Evolutionary conservation across 768 basidiomycete genomes (phyloP), one percentile per base, ranked within the genome.

Genomic region (Trametes villosa): DNA sequence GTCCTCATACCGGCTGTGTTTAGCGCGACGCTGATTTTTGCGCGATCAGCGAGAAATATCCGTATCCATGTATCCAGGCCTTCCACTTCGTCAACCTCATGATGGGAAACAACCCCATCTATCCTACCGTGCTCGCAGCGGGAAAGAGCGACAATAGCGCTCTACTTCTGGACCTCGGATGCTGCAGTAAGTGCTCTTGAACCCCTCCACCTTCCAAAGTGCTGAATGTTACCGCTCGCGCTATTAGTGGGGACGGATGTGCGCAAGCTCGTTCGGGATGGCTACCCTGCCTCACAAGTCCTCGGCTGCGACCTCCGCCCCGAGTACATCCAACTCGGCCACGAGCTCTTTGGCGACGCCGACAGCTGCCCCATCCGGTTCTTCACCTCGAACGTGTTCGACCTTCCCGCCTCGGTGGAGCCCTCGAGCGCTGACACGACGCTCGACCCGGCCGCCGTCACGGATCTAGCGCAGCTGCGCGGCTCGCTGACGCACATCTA

Each of bases 201-300:
- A 34, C 3, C 15, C 8, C 20, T 20, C 33, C 29, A 15, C 12
- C n/a, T 8, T 15, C n/a, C n/a, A n/a, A n/a, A 4, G 40, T 27
- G 22, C 47, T 44, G 3, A 41, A 12, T 4, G 18, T 7, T 8
- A 7, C 9, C 22, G 18, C 7, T 15, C 22, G 31, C 48, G n/a
- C 41, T 18, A 13, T 2, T 51, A 76, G 74, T 76, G 71, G 74
- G 74, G 0, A 72, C 68, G 0, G 74, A 76, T 49, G 70, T 73
- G 12, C 67, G 73, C n/a, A 74, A 74, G 47, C 64, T 73, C n/a
- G 69, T 73, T 27, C 44, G 44, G 5, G 72, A 76, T 51, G 74
- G 74, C 18, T 74, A 71, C 49, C 72, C 72, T 8, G 70, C 68
- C 6, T 24, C 63, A 17, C 59, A 67, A 26, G 68, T 74, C 18